phyloP scores from a whole-genome alignment of 129 eudicot genomes.

The Calendula officinalis region DNA sequence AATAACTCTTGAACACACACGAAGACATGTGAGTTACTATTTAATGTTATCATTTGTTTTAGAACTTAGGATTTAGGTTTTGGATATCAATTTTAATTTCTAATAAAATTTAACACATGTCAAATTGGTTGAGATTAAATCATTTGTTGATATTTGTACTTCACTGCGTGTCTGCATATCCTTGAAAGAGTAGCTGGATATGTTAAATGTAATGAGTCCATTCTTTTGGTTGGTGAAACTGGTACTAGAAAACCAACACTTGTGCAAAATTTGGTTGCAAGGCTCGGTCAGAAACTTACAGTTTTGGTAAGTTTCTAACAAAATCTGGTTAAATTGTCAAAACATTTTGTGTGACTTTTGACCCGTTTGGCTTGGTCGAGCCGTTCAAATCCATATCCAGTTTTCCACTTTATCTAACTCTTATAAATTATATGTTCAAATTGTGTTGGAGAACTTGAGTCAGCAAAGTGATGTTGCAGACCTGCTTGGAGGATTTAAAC shows the following conservation, averaged over 20 bases:
- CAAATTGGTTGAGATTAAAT: conserved; percentile 33
- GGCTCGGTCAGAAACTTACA: conserved; percentile 80
- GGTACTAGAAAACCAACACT: conserved; percentile 94
- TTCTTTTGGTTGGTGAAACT: conserved; percentile 92
- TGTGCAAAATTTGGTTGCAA: conserved; percentile 71
- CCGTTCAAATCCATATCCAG: too few relatives aligned
- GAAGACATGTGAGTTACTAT: too few relatives aligned
- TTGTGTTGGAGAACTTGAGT: conserved; percentile 67
- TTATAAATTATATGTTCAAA: conserved; percentile 13
- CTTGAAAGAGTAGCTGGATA: conserved; percentile 27
- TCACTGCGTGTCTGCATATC: conserved; percentile 18
- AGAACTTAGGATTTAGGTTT: not conserved
- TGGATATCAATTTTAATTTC: too few relatives aligned
- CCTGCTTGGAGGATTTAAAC: conserved; percentile 81
- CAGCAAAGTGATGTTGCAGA: conserved; percentile 97
- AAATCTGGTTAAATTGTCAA: not conserved
- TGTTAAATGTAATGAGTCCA: conserved; percentile 76
- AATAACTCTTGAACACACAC: conserved; percentile 38
- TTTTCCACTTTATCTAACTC: not conserved
- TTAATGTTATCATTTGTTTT: too few relatives aligned
- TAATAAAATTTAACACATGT: too few relatives aligned
- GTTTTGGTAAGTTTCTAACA: conserved; percentile 67
- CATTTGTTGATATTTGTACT: conserved; percentile 69
- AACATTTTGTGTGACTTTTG: not conserved
- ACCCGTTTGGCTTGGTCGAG: too few relatives aligned